phyloP scores from a whole-genome alignment of 2,329 filamentous ascomycete genomes.

The Colletotrichum eleusines region DNA sequence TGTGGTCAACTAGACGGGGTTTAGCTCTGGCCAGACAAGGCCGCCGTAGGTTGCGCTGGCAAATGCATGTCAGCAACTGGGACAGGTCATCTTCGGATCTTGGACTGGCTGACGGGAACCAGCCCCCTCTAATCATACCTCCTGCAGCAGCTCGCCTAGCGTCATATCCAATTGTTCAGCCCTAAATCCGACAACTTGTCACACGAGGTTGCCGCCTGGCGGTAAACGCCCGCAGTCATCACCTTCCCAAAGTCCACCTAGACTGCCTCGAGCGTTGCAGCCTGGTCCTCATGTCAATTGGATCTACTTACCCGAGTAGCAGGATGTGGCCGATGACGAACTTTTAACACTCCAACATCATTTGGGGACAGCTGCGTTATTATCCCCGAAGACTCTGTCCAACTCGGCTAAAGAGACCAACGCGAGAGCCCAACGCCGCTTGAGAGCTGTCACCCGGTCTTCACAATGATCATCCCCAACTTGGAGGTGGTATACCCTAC shows the following conservation, averaged over 20 bases:
- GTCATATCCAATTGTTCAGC: constrained; percentile 25
- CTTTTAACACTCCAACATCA: neutral
- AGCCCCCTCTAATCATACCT: constrained; percentile 3
- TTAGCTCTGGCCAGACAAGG: constrained; percentile 4
- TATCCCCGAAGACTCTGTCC: neutral
- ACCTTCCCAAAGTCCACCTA: constrained; percentile 1
- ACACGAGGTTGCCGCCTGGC: constrained; percentile 8
- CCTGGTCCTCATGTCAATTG: neutral
- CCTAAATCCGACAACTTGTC: constrained; percentile 27
- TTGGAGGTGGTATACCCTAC: constrained; percentile 39
- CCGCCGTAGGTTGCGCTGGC: constrained; percentile 28
- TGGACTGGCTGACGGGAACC: constrained; percentile 5
- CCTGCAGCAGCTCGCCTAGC: constrained; percentile 38
- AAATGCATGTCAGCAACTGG: constrained; percentile 24
- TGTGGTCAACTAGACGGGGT: neutral
- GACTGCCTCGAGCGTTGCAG: neutral
- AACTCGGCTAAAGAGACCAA: neutral
- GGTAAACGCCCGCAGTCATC: constrained; percentile 15
- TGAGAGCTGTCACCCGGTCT: no score
- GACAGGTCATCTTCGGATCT: constrained; percentile 6
- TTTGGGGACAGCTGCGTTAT: neutral
- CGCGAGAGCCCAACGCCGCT: neutral
- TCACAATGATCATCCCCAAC: constrained; percentile 35
- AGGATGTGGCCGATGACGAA: neutral
- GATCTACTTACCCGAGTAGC: neutral